Base-by-base conservation (phyloP, 164 flowering plant species). In the Chimonanthus praecox region DNA sequence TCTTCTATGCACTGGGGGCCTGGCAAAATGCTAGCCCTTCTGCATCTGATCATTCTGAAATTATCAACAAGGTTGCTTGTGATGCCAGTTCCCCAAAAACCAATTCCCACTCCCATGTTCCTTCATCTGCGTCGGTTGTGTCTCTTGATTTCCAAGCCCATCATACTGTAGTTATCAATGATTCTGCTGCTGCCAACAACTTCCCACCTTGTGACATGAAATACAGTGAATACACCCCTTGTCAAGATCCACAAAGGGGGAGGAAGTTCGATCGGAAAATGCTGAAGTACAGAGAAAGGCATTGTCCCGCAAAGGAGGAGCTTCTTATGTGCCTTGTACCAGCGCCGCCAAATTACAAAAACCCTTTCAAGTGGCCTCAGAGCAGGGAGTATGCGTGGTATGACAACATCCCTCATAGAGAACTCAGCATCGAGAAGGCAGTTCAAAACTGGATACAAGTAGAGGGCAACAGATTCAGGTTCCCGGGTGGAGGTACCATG, bases 401-500 rank as follows among this genome's bases (percentile, higher is more conserved):
- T 77, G 89, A 84, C 65, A 95, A 95, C 65, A 93, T 95, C n/a
- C 99, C 99, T 6, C 99, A 95, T 60, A 91, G 81, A 72, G 97
- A 95, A 79, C 96, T 95, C 48, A 93, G 97, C 74, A 85, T 95
- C 72, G 99, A 95, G 82, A 95, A 95, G 81, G 99, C 99, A 6
- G 78, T 87, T 69, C 99, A 95, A 88, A 95, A 95, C 46, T 95
- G 98, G 99, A 86, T 95, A 69, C 98, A 92, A 76, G 94, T 95
- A 1, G 96, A 95, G 68, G 99, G 98, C 44, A 88, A 95, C n/a
- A 84, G 96, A 3, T 90, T 95, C 68, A 76, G 88, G 72, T 95
- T 95, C 73, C 99, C 98, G 0, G 98, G 99, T 0, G 99, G 99
- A 47, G 99, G 98, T 49, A 95, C 99, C 72, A 93, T 92, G 97